Conservation (phyloP, 2,329 filamentous ascomycete species). For the Penicillium sp. region DNA sequence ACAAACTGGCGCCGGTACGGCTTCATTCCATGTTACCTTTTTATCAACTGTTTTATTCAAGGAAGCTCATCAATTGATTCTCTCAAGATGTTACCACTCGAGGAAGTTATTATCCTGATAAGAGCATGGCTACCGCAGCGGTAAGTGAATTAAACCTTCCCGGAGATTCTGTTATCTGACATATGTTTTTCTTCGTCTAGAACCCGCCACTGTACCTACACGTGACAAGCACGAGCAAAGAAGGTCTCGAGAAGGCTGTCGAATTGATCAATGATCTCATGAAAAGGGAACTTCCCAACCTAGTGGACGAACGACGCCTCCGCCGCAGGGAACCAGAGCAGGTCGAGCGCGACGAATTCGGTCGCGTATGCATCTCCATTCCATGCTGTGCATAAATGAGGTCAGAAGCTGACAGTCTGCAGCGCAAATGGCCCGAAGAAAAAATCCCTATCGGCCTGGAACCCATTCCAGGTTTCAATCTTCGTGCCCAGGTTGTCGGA, state of each 20-base stretch:
- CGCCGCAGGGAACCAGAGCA: constrained; percentile 78
- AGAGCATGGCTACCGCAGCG: constrained; percentile 91
- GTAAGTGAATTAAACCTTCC: constrained; percentile 61
- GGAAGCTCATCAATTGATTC: constrained; percentile 63
- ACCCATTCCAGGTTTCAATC: constrained; percentile 90
- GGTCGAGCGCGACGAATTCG: constrained; percentile 88
- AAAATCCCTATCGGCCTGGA: constrained; percentile 90
- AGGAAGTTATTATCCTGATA: constrained; percentile 96
- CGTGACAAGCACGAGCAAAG: constrained; percentile 88
- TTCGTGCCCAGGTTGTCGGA: constrained; percentile 94
- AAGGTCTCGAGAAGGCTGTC: constrained; percentile 88
- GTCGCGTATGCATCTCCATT: constrained; percentile 65
- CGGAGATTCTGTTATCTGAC: constrained; percentile 5
- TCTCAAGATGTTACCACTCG: constrained; percentile 96
- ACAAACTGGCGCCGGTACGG: constrained; percentile 99
- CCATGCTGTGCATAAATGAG: neutral
- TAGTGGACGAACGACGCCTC: constrained; percentile 94
- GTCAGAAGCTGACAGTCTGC: constrained; percentile 20
- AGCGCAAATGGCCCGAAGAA: constrained; percentile 99
- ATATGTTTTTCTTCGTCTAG: constrained; percentile 51
- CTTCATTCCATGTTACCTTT: constrained; percentile 51
- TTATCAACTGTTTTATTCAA: constrained; percentile 54
- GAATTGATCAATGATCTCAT: constrained; percentile 91
- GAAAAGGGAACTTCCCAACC: constrained; percentile 91
- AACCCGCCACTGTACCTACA: constrained; percentile 94